These are phyloP conservation scores for Pythium utonaiense DNA, from an alignment of 352 stramenopile species.

Conservation along the genomic window DNA sequence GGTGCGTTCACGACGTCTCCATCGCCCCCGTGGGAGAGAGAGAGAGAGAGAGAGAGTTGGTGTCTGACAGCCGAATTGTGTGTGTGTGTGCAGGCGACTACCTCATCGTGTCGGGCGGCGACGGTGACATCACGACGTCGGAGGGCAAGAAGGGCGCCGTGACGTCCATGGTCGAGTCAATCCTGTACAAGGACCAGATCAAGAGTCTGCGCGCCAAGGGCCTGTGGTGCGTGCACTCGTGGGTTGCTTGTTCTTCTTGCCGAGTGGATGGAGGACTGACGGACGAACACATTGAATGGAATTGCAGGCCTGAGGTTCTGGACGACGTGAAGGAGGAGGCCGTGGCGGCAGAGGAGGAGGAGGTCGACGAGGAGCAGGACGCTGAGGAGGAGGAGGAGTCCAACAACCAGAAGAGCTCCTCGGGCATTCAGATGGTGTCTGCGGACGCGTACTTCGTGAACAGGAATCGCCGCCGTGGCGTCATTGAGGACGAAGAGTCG, in stretches of 20 bases:
- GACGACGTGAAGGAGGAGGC: conserved; percentile 27
- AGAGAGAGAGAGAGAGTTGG: background rate
- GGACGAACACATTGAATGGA: too few relatives aligned
- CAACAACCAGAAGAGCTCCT: conserved; percentile 17
- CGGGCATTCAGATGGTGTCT: conserved; percentile 57
- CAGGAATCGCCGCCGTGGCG: conserved; percentile 70
- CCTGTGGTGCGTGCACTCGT: conserved; percentile 71
- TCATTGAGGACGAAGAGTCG: conserved; percentile 71
- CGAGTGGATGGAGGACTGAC: too few relatives aligned
- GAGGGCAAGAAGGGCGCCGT: conserved; percentile 88
- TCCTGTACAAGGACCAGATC: conserved; percentile 99
- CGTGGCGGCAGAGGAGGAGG: conserved; percentile 1
- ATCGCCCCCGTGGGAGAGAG: background rate
- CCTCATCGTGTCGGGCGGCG: conserved; percentile 90
- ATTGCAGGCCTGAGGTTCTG: conserved; percentile 52
- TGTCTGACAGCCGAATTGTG: background rate
- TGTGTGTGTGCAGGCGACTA: conserved; percentile 78
- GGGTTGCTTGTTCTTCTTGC: too few relatives aligned
- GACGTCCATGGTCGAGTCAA: conserved; percentile 92
- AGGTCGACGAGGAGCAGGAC: conserved; percentile 13
- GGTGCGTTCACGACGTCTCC: conserved; percentile 26
- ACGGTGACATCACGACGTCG: conserved; percentile 63
- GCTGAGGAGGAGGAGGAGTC: conserved; percentile 18
- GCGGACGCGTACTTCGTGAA: conserved; percentile 58
- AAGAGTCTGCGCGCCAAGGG: conserved; percentile 94